Evolutionary conservation across 2,329 filamentous ascomycete genomes (phyloP), one percentile per base, ranked within the genome.

Genomic region (Stachybotrys chlorohalonatus): DNA sequence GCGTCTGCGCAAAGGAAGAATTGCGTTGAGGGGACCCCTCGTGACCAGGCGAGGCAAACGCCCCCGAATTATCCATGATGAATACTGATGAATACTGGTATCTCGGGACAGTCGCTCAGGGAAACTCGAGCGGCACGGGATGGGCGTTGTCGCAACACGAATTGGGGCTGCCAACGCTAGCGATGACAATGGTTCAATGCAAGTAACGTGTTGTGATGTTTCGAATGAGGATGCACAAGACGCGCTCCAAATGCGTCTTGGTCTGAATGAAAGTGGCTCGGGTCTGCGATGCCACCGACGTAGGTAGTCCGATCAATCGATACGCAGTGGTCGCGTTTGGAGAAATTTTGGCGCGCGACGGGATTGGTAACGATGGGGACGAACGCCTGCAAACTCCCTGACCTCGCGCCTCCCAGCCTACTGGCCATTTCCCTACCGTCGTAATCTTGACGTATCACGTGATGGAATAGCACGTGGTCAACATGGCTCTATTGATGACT

Each of bases 51-150:
- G 81, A 84, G 68, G 76, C 82, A 63, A 81, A 83, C 60, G 71
- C 80, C 63, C 76, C 70, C 58, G 77, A 74, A 60, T 81, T 81
- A 58, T 85, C 83, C 83, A 86, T 86, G 36, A 42, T 42, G 36
- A 53, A 66, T 72, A 56, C 55, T 86, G 36, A 42, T 42, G 36
- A 53, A 66, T 72, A 56, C 55, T 57, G 49, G 52, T 54, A 54
- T 56, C 58, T 58, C 54, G 54, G 56, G 36, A 42, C 36, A 9
- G 36, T 42, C 36, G 13, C 36, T 42, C 36, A 9, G 13, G 24
- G 36, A 42, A 42, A 9, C 36, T 42, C 36, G 8, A 42, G 36
- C 13, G 36, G 36, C 36, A 42, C 36, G 8, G 36, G 36, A 42
- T 42, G 13, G 13, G 36, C 36, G 36, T 9, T 3, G 13, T 24